Evolutionary conservation across 192 early-diverging fungal species (phyloP), one percentile per base, ranked within the genome.

Genomic region (Dissophora ornata): DNA sequence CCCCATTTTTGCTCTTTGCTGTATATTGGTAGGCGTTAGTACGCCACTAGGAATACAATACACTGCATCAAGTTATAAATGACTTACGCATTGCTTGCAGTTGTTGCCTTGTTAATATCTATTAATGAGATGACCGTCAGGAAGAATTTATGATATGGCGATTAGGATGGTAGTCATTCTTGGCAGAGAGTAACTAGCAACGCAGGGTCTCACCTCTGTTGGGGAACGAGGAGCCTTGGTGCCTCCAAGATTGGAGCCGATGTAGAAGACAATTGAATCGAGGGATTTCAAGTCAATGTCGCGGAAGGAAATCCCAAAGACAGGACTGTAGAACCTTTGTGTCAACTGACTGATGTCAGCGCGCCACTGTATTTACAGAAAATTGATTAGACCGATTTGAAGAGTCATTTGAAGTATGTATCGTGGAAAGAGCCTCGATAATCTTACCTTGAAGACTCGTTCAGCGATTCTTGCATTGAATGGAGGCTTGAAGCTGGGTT

Each of bases 71-170:
- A n/a, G n/a, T n/a, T n/a, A n/a, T n/a, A n/a, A n/a, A n/a, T 40
- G 30, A 40, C 56, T 33, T 57, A 57, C 56, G 42, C 56, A 57
- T 41, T 24, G 22, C 19, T 57, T 57, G 22, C 19, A 57, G 56
- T 40, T 57, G 56, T 26, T 18, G 56, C 32, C 25, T 57, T 1
- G 56, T 57, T 36, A 57, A 42, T 19, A 57, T 44, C 56, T 57
- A 25, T 2, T 55, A 25, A 26, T 28, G 49, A 25, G 26, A 30
- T 25, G 36, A 38, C 36, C 36, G 12, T 38, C 36, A 38, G 12
- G 36, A 38, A 12, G 12, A 38, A 38, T 38, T 9, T 38, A 38
- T 9, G 5, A 12, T 38, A 12, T 38, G 36, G 36, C n/a, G n/a
- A n/a, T 38, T 38, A 38, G 36, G 12, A 12, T 38, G 12, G 12